A percentile compares a stretch with the other conserved stretches of the same genome.
Evolutionary conservation across 2,329 filamentous ascomycete species (phyloP).

Genomic region (Aspergillus sojae): DNA sequence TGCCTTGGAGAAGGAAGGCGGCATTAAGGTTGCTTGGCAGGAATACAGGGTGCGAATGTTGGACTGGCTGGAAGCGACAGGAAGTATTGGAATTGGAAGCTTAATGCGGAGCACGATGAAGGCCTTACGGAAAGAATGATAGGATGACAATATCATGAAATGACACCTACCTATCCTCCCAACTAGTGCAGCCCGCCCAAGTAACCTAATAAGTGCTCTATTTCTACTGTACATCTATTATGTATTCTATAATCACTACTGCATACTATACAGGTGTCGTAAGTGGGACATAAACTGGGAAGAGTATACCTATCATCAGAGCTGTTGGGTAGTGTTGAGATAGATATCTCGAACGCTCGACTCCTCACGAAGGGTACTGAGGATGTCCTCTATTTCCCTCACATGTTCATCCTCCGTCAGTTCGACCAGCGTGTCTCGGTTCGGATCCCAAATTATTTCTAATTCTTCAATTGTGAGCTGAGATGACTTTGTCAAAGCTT

Average conservation of each 20-base stretch:
- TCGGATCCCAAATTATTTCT: conserved; percentile 84
- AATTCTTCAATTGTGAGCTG: conserved; percentile 70
- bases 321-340: conserved; percentile 58
- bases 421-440: conserved; percentile 73
- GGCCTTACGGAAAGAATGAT: conserved; percentile 60
- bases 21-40: conserved; percentile 69
- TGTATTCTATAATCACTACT: neutral
- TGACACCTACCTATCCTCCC: neutral
- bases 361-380: conserved; percentile 61
- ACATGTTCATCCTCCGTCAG: conserved; percentile 61
- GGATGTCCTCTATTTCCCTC: conserved; percentile 61
- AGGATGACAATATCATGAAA: neutral
- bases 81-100: conserved; percentile 66
- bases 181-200: neutral
- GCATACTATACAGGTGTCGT: neutral
- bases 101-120: conserved; percentile 83
- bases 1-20: conserved; percentile 65
- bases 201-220: neutral
- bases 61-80: conserved; percentile 64
- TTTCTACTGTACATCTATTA: neutral
- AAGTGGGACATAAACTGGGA: conserved; percentile 1
- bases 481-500: conserved; percentile 64
- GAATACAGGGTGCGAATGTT: conserved; percentile 76
- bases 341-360: conserved; percentile 78
- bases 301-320: conserved; percentile 18